Evolutionary conservation across 2,329 filamentous ascomycete species (phyloP), one percentile per base, ranked within the genome.

Genomic region (Fusarium papillatum): DNA sequence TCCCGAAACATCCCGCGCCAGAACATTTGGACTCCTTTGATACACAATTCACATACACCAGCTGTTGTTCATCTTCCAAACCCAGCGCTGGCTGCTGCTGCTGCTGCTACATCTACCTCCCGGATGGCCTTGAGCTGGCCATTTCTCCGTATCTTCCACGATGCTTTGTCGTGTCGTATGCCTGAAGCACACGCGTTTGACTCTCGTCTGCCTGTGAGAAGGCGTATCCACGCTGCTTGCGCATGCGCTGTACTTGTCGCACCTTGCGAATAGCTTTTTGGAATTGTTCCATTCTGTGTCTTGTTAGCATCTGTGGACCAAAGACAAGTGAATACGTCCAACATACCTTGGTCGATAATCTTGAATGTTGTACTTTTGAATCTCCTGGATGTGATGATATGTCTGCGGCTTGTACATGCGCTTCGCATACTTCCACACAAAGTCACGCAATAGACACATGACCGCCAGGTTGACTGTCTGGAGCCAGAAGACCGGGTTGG

Each of bases 351-450:
- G 97, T 82, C 97, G 90, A 85, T 99, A 99, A 86, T 99, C 97
- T 86, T 99, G 97, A 72, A 99, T 98, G 81, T 99, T 99, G 87
- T 98, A 99, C 86, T 99, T 99, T 85, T 99, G 97, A 79, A 99
- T 99, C 87, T 99, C 97, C 85, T 99, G 97, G 75, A 99, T 97
- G 84, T 99, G 97, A 80, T 99, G 97, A 82, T 99, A 99, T 53
- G 95, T 93, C 85, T 98, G 94, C 26, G 97, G 97, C 78, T 93
- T 93, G 86, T 98, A 99, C 95, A 99, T 98, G 76, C 97, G 91
- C 88, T 98, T 98, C 73, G 92, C 93, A 80, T 98, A 99, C 88
- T 99, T 99, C 96, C 96, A 99, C 5, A 93, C 92, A 84, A 98
- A 95, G 83, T 99, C 97, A 80, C 97, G 90, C 63, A 96, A 85